Percentiles rank a stretch among this genome's conserved stretches.
These are phyloP conservation scores for Hymenoscyphus repandus DNA, from an alignment of 2,329 filamentous ascomycete species.

Conservation along the genomic window DNA sequence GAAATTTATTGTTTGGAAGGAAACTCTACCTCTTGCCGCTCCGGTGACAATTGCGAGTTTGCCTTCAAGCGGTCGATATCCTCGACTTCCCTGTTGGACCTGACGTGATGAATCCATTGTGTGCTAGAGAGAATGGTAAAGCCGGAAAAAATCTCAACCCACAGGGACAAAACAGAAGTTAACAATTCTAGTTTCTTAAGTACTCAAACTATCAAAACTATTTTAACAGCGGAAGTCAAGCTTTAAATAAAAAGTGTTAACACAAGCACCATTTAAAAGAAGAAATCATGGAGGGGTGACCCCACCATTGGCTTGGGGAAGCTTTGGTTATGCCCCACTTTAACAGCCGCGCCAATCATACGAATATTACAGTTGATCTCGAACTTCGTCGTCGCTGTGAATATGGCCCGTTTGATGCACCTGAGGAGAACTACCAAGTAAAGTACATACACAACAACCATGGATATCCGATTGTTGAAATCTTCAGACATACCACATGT, in stretches of 20 bases:
- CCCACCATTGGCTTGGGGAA: neutral
- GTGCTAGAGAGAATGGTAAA: neutral
- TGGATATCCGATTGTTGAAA: constrained; percentile 87
- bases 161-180: constrained; percentile 1
- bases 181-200: neutral
- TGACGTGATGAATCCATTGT: constrained; percentile 9
- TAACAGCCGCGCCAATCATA: constrained; percentile 9
- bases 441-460: constrained; percentile 39
- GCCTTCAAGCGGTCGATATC: constrained; percentile 50
- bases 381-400: neutral
- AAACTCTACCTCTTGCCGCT: constrained; percentile 63
- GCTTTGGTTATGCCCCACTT: constrained; percentile 3
- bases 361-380: neutral
- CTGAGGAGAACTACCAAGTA: neutral
- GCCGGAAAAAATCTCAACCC: neutral
- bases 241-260: neutral
- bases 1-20: too few species aligned
- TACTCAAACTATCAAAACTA: neutral
- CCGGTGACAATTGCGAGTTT: constrained; percentile 78
- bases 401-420: constrained; percentile 10
- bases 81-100: constrained; percentile 12
- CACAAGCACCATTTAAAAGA: neutral
- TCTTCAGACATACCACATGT: constrained; percentile 83
- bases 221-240: neutral
- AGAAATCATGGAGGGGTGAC: neutral